Base-by-base conservation (phyloP, 805 yeast genomes). In the Starmerella potacharoeniae region DNA sequence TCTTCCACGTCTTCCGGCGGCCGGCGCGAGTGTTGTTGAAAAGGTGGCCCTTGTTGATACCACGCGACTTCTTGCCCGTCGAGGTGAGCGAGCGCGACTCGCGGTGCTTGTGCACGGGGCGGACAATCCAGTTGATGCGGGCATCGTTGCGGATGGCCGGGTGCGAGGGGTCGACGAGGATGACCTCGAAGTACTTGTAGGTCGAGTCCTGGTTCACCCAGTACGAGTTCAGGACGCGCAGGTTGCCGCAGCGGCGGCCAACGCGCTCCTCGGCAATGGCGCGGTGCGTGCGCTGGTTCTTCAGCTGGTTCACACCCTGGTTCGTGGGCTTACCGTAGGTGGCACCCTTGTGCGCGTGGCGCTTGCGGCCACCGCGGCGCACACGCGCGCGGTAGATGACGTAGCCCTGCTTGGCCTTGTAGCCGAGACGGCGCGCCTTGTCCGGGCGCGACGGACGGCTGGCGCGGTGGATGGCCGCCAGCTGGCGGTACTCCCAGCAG, bases 311-410 rank as follows among this genome's bases (percentile, higher is more conserved):
- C 68, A 93, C 93, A 87, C 98, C 98, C 81, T 88, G 95, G 95
- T 93, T 93, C 82, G 98, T 93, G 84, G 98, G 98, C 86, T 93
- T 93, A 87, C 98, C 98, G 84, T 93, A 91, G 75, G 97, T 93
- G 73, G 97, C 97, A 87, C 98, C 98, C 93, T 93, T 93, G 81
- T 95, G 89, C 71, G 85, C 97, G 71, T 97, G 97, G 81, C 96
- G 88, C 96, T 93, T 93, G 86, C 98, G 90, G 83, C 91, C 91
- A 83, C 98, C 98, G 80, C 98, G 87, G 81, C 97, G 88, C 72
- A 93, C 97, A 80, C 98, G 88, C 77, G 91, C 79, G 78, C 98
- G 85, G 96, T 79, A 93, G 83, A 93, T 82, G 67, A 86, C 96
- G 76, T 87, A 93, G 70, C 98, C 98, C 83, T 93, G 98, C 85